These are phyloP conservation scores for Clonostachys byssicola DNA, from an alignment of 2,329 filamentous ascomycete genomes.

Conservation along the genomic window DNA sequence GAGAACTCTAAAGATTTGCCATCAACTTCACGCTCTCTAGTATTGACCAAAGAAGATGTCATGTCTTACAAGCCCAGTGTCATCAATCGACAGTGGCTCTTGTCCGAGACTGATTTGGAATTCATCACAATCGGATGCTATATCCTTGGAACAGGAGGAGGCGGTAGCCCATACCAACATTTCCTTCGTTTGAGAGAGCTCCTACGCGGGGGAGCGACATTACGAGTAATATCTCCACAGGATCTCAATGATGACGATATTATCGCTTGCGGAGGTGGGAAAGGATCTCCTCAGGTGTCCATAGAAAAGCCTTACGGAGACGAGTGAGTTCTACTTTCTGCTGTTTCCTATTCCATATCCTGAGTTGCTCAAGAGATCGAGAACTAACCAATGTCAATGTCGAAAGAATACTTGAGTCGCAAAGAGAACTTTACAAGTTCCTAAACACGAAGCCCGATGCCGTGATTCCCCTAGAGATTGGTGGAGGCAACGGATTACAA, in stretches of 20 bases:
- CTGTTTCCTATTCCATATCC: no score
- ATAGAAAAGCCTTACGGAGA: slow-evolving; percentile 57
- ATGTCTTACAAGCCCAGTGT: slow-evolving; percentile 41
- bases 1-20: slow-evolving; percentile 17
- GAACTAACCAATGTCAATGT: no score
- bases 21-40: slow-evolving; percentile 14
- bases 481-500: slow-evolving; percentile 60
- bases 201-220: slow-evolving; percentile 41
- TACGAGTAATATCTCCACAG: slow-evolving; percentile 45
- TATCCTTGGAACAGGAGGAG: slow-evolving; percentile 57
- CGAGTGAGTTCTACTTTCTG: slow-evolving; percentile 33
- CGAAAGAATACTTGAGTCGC: slow-evolving; percentile 32
- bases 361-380: no score
- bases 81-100: slow-evolving; percentile 46
- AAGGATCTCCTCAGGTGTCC: slow-evolving; percentile 56
- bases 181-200: slow-evolving; percentile 48
- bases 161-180: slow-evolving; percentile 48
- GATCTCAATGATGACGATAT: slow-evolving; percentile 44
- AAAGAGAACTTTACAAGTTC: slow-evolving; percentile 48
- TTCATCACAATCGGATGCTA: slow-evolving; percentile 57
- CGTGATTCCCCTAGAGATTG: slow-evolving; percentile 61
- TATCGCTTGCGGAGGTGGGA: slow-evolving; percentile 52
- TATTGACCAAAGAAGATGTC: background rate
- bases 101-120: slow-evolving; percentile 52
- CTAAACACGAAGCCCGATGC: slow-evolving; percentile 42